Base-by-base conservation (phyloP, 73 alveolate genomes). In the Tetrahymena thermophila region DNA sequence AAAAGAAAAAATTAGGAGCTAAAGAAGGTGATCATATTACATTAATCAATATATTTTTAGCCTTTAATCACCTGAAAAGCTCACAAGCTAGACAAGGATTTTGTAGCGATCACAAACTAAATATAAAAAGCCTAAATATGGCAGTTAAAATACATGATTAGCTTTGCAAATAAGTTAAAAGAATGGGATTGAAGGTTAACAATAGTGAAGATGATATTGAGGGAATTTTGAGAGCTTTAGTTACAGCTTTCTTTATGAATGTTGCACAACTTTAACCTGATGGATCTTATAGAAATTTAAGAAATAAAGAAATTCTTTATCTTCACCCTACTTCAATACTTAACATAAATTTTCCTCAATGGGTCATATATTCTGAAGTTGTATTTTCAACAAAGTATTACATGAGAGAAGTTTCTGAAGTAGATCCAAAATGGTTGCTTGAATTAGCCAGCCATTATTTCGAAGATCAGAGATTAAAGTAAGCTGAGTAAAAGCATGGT, bases 11-110 rank as follows among this genome's bases (percentile, higher is more conserved):
- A 96, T 96, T 96, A 71, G 99, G 99, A 16, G 98, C 98, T 40
- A 98, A 97, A 93, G 99, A 98, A 95, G 99, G 99, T 31, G 99
- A 99, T 96, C 99, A 97, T 85, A 95, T 99, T 17, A 97, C 99
- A 2, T 94, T 98, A 57, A 95, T 98, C 35, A 98, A 98, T 96
- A 97, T 98, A 34, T 97, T 94, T 98, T 96, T 96, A 94, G 96
- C 96, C 94, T 96, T 56, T 94, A 97, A 56, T 96, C 98, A 94
- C 85, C 95, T 94, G 96, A 98, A 96, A 96, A 95, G 96, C 95
- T 96, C 93, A 8, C 31, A 71, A 71, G 89, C 89, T 4, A 71
- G 37, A 96, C 85, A 97, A 96, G 98, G 97, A 84, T 98, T 98
- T 96, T 99, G 99, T 94, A 96, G 96, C 34, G 99, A 97, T 31